Base-by-base conservation (phyloP, 176 grass and related monocot genomes). In the Aegilops tauschii region DNA sequence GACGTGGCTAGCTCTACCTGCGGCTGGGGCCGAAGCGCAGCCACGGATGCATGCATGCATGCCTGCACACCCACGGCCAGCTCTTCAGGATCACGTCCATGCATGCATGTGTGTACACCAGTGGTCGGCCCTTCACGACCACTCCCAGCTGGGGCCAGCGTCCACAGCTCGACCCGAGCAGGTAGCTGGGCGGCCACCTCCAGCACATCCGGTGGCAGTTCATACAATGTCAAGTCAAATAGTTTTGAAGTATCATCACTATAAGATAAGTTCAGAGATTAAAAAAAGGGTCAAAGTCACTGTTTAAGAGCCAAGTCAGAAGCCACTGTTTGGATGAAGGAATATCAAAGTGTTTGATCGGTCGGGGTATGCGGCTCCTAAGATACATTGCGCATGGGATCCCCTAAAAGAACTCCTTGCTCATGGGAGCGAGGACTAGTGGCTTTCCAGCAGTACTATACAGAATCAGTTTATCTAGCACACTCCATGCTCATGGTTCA, bases 201-300 rank as follows among this genome's bases (percentile, higher is more conserved):
- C 30, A 31, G 30, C 30, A 31, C 30, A 31, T 31, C 30, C 30
- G 1, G 30, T 31, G 30, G 30, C n/a, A 27, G 32, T 36, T 50
- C 17, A 39, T 76, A 27, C 34, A 30, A 56, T 75, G 37, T 28
- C 6, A 45, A 65, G 89, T 90, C 85, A 90, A 90, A 87, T 68
- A 84, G 21, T 90, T 83, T 3, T 80, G 31, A 87, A 84, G 56
- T 66, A 34, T 2, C 61, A 81, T 31, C 77, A n/a, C n/a, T 72
- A 47, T 61, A 20, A 69, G 11, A 36, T 29, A n/a, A 17, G 56
- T 66, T 77, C 8, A 67, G 16, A 56, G n/a, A 74, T 76, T 1
- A 8, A 7, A 77, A 42, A 6, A 31, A 9, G 31, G 71, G 84
- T 83, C 73, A 82, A 86, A 58, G 9, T 20, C 5, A 34, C 65